Conservation (phyloP, 768 basidiomycete species). For the Boletus bicolor region DNA sequence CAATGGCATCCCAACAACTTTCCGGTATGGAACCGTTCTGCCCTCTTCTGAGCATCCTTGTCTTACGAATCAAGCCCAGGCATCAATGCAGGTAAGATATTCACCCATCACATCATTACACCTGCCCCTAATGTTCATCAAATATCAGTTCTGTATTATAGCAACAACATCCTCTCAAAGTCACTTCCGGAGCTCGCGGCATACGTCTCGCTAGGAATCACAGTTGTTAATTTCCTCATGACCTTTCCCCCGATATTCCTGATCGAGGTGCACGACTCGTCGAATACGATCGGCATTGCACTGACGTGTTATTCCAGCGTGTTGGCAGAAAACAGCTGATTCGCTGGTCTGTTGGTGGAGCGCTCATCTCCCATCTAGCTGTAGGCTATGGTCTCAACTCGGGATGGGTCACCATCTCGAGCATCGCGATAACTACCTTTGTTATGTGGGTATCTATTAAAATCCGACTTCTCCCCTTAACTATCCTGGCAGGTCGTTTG, state of each 20-base stretch:
- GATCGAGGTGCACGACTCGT: constrained; percentile 57
- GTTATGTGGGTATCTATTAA: constrained; percentile 56
- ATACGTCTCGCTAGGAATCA: constrained; percentile 81
- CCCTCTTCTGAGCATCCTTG: not conserved
- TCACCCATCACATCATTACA: not conserved
- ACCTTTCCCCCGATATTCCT: constrained; percentile 82
- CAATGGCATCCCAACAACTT: constrained; percentile 76
- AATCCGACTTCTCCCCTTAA: not conserved
- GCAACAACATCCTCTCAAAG: constrained; percentile 80
- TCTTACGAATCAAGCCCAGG: constrained; percentile 39
- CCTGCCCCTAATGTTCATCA: not conserved
- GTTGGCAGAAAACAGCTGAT: constrained; percentile 72
- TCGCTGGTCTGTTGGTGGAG: constrained; percentile 62
- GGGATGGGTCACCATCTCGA: constrained; percentile 58
- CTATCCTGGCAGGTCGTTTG: constrained; percentile 62
- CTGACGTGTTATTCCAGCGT: constrained; percentile 41
- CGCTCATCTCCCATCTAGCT: constrained; percentile 58
- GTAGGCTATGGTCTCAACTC: constrained; percentile 72
- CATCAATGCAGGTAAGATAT: constrained; percentile 64
- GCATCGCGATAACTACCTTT: constrained; percentile 73
- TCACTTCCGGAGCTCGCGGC: constrained; percentile 77
- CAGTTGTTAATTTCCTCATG: constrained; percentile 73
- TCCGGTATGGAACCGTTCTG: constrained; percentile 49
- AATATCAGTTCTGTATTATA: constrained; percentile 78
- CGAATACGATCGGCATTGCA: not conserved